These are phyloP conservation scores for Aspergillus baeticus DNA, from an alignment of 495 filamentous ascomycete species.

Conservation along the genomic window DNA sequence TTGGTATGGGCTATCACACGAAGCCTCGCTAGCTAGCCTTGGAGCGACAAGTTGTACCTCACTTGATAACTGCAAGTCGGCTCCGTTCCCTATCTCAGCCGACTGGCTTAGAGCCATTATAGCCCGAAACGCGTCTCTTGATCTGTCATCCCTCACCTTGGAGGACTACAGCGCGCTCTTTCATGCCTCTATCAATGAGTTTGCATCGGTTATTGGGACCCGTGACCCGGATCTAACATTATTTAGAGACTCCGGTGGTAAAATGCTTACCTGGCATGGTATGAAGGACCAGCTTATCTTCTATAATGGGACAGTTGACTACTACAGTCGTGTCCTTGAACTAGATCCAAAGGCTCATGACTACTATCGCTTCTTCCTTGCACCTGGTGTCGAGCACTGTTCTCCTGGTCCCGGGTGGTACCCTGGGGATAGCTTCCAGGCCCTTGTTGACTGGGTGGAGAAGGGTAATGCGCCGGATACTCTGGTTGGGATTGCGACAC, in stretches of 20 bases:
- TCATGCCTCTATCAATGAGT: conserved; percentile 10
- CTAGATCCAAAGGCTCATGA: conserved; percentile 16
- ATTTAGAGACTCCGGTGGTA: conserved; percentile 35
- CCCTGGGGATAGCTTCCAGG: conserved; percentile 16
- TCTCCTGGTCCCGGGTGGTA: conserved; percentile 19
- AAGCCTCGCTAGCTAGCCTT: conserved; percentile 12
- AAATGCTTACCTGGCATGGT: conserved; percentile 45
- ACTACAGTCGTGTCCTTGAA: conserved; percentile 18
- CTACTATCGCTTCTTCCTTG: conserved; percentile 28
- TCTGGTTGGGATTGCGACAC: background rate
- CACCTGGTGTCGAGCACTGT: conserved; percentile 34
- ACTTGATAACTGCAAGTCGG: conserved; percentile 14
- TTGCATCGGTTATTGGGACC: conserved; percentile 36
- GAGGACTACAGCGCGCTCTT: background rate
- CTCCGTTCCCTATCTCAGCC: conserved; percentile 14
- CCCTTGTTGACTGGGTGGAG: conserved; percentile 33
- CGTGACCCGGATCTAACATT: conserved; percentile 32
- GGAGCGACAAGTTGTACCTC: conserved; percentile 13
- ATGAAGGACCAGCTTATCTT: conserved; percentile 20
- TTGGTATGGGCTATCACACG: conserved; percentile 30
- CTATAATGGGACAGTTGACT: conserved; percentile 16
- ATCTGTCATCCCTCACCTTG: background rate
- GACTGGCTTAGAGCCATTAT: conserved; percentile 26
- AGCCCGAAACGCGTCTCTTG: background rate
- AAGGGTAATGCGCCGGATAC: conserved; percentile 21